These are phyloP conservation scores for Phlyctochytrium arcticum DNA, from an alignment of 192 early-diverging fungal species.

Conservation along the genomic window DNA sequence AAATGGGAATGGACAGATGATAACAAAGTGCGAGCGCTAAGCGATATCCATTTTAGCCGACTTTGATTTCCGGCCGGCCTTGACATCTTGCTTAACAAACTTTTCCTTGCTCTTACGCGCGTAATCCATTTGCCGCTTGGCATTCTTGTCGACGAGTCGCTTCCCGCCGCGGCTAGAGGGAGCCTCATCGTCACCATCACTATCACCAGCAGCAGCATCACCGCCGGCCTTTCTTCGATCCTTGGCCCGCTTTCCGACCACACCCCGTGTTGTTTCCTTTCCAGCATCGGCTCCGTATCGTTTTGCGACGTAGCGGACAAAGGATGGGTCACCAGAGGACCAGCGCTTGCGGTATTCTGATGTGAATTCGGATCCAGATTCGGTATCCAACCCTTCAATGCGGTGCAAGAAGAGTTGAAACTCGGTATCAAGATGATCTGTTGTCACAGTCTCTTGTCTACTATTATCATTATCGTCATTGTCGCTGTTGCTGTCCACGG, in stretches of 20 bases:
- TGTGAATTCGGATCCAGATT: slow-evolving; percentile 4
- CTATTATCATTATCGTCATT: not conserved
- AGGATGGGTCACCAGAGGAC: slow-evolving; percentile 21
- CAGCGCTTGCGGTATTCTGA: slow-evolving; percentile 21
- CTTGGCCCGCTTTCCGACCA: slow-evolving; percentile 12
- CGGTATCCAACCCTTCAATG: slow-evolving; percentile 24
- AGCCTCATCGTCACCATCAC: slow-evolving; percentile 15
- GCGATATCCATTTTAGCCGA: not conserved
- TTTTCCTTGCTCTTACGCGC: slow-evolving; percentile 42
- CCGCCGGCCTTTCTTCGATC: not conserved
- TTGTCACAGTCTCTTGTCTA: not conserved
- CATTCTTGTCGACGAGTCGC: slow-evolving; percentile 2
- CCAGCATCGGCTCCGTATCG: slow-evolving; percentile 24
- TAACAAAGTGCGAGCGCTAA: too few species aligned
- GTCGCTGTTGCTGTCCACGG: not conserved
- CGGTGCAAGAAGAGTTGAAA: slow-evolving; percentile 26
- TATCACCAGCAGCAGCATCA: not conserved
- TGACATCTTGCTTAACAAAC: slow-evolving; percentile 28
- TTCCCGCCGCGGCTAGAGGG: not conserved
- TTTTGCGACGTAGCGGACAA: slow-evolving; percentile 35
- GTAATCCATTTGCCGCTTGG: slow-evolving; percentile 19
- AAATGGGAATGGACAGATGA: too few species aligned
- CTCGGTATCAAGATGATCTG: slow-evolving; percentile 3
- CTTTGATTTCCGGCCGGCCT: slow-evolving; percentile 35
- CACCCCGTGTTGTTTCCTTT: slow-evolving; percentile 5